These are phyloP conservation scores for Didymella pomorum DNA, from an alignment of 2,329 filamentous ascomycete genomes.

Conservation along the genomic window DNA sequence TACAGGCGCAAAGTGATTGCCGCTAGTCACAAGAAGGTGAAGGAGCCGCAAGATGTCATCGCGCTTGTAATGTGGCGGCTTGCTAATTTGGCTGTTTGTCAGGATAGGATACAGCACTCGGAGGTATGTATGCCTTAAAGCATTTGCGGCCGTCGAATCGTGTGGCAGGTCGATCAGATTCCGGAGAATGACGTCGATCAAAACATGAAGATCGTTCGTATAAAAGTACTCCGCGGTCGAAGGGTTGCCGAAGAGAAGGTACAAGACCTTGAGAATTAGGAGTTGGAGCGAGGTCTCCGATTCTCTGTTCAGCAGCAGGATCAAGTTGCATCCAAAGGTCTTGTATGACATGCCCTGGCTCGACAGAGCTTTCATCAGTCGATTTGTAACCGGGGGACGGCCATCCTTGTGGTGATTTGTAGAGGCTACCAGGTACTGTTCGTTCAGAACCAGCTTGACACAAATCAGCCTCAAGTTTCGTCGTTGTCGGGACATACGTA, in stretches of 20 bases:
- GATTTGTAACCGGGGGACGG: conserved; percentile 76
- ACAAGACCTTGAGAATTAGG: conserved; percentile 94
- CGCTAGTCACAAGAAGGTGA: conserved; percentile 69
- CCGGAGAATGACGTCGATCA: conserved; percentile 94
- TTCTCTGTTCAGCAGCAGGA: conserved; percentile 92
- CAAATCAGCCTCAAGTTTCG: conserved; percentile 5
- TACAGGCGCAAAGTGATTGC: conserved; percentile 78
- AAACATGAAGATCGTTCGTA: conserved; percentile 92
- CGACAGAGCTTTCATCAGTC: conserved; percentile 90
- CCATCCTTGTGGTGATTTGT: conserved; percentile 47
- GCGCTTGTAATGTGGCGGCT: conserved; percentile 89
- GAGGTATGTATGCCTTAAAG: conserved; percentile 90
- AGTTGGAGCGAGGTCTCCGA: conserved; percentile 91
- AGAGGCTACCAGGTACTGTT: conserved; percentile 92
- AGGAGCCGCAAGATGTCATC: conserved; percentile 83
- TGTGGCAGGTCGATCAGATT: conserved; percentile 96
- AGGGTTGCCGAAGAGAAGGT: conserved; percentile 91
- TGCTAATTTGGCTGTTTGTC: conserved; percentile 86
- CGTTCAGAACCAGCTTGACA: conserved; percentile 85
- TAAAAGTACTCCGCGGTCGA: conserved; percentile 98
- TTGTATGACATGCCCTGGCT: conserved; percentile 81
- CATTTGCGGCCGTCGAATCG: conserved; percentile 63
- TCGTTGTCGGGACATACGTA: conserved; percentile 57
- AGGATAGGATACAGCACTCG: conserved; percentile 90
- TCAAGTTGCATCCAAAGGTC: conserved; percentile 97